Conservation (phyloP, 805 yeast genomes). For the Jamesozyma jinghongensis region DNA sequence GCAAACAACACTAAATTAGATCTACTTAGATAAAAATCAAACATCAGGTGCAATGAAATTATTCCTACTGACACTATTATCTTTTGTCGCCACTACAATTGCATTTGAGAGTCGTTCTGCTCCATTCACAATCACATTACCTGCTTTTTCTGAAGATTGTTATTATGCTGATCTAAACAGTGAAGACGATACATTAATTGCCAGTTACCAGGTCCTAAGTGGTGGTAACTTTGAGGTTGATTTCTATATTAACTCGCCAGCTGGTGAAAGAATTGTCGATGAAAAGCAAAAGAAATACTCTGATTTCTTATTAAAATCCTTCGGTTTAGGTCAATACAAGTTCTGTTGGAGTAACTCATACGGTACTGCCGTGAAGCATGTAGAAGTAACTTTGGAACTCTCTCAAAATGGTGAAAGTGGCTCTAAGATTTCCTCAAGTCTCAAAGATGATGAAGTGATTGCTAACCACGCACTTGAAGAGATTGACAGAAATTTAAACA, state of each 20-base stretch:
- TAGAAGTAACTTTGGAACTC: conserved; percentile 50
- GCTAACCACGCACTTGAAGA: conserved; percentile 47
- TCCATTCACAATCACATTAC: conserved; percentile 31
- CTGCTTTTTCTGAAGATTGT: conserved; percentile 39
- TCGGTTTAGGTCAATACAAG: conserved; percentile 51
- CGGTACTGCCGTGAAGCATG: conserved; percentile 55
- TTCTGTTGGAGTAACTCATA: conserved; percentile 59
- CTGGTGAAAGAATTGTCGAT: conserved; percentile 37
- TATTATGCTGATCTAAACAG: conserved; percentile 30
- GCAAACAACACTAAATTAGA: too few species aligned
- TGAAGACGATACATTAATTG: conserved; percentile 34
- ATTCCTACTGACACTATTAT: background rate
- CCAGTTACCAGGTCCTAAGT: conserved; percentile 45
- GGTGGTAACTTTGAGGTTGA: conserved; percentile 65
- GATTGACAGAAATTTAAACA: conserved; percentile 51
- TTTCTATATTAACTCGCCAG: conserved; percentile 50
- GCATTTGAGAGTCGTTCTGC: conserved; percentile 21
- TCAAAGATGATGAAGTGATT: conserved; percentile 38
- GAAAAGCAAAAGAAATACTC: conserved; percentile 56
- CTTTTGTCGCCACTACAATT: conserved; percentile 7
- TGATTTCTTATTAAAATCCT: conserved; percentile 50
- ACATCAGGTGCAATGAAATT: background rate
- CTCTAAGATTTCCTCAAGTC: conserved; percentile 13
- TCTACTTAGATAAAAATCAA: too few species aligned
- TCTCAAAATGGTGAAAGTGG: conserved; percentile 20